Base-by-base conservation (phyloP, 2,329 filamentous ascomycete genomes). In the Chaetomium sp. region DNA sequence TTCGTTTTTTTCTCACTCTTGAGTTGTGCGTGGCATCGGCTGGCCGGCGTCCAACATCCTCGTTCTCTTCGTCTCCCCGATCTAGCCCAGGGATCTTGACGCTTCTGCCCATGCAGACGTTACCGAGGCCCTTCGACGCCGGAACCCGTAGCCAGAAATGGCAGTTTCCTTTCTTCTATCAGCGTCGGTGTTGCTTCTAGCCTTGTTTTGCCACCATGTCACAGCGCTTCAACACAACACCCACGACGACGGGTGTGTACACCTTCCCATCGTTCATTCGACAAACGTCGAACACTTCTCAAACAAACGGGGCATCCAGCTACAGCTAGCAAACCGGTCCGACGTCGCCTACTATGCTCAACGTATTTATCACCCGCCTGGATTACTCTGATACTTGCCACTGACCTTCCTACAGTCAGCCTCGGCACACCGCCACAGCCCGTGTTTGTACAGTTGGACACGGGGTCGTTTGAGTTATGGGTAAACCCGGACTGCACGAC, bases 381-480 rank as follows among this genome's bases (percentile, higher is more conserved):
- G 19, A 8, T 54, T 62, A 23, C 53, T 16, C 27, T 45, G 38
- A 29, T 47, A 33, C 31, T 58, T 31, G 13, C 33, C 49, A 47
- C 69, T 70, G 72, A 73, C 74, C 62, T 42, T 21, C 13, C 12
- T 50, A 16, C 65, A 80, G 78, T 85, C 68, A 77, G 78, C 65
- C 81, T 87, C 57, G 85, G 85, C 55, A 85, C 79, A 3, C 85
- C 85, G 16, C 75, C 80, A 1, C 84, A 87, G 67, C 70, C 78
- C 1, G 79, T 86, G 58, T 83, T 78, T 63, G 82, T 85, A 12
- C 83, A 85, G 71, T 73, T 87, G 62, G 85, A 87, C 72, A 87
- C 85, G 0, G 84, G 85, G 54, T 86, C 83, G 10, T 86, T 85
- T 69, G 84, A 87, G 75, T 77, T 87, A 35, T 87, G 84, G 84